Evolutionary conservation across 2,329 filamentous ascomycete species (phyloP).

Genomic region (Thyridium curvatum): DNA sequence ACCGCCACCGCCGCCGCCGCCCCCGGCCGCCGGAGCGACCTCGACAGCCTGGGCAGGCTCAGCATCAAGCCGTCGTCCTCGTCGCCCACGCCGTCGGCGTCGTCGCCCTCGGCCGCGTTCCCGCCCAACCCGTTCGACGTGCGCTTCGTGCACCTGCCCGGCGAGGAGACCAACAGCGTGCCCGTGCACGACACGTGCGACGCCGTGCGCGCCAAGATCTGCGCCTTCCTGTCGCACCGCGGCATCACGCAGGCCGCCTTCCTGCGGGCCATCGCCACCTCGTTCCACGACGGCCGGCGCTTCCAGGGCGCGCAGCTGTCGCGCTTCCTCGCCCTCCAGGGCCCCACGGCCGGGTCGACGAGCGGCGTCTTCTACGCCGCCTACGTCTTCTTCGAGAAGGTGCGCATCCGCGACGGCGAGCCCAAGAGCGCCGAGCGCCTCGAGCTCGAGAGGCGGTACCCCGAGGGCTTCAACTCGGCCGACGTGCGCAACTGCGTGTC

Average conservation of each 20-base stretch:
- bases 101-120: not conserved
- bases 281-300: conserved; percentile 25
- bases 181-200: conserved; percentile 51
- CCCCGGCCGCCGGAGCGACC: too few species aligned
- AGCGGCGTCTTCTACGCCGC: conserved; percentile 42
- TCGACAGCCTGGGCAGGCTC: conserved; percentile 16
- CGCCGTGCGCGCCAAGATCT: conserved; percentile 50
- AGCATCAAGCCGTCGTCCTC: conserved; percentile 59
- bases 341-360: conserved; percentile 36
- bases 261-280: conserved; percentile 34
- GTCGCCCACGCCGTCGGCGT: too few species aligned
- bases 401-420: conserved; percentile 43
- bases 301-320: conserved; percentile 34
- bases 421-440: conserved; percentile 29
- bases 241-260: conserved; percentile 44
- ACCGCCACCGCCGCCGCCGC: too few species aligned
- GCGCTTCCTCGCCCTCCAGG: conserved; percentile 42
- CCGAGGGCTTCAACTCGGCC: conserved; percentile 1
- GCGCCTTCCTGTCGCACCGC: conserved; percentile 36
- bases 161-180: conserved; percentile 35
- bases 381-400: conserved; percentile 56
- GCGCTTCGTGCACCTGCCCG: conserved; percentile 30
- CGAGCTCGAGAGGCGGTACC: not conserved
- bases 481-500: not conserved
- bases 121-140: conserved; percentile 11